Evolutionary conservation across 345 rosid species (phyloP).

Genomic region (Rhodamnia rubescens): DNA sequence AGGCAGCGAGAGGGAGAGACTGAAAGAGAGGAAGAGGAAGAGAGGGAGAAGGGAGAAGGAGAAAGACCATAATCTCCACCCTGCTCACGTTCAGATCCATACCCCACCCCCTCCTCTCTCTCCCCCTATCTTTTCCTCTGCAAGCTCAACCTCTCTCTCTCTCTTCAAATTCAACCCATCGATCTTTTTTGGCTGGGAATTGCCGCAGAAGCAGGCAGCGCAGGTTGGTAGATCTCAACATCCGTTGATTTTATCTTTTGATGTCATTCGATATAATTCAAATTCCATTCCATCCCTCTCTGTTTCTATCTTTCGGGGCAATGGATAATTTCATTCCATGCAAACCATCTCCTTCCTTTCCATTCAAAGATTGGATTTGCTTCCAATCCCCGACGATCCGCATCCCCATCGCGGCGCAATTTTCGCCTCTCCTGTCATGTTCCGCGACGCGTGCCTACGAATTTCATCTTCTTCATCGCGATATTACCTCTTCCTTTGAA

Average conservation of each 20-base stretch:
- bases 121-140: not conserved
- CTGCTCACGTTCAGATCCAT: not conserved
- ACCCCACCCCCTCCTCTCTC: not conserved
- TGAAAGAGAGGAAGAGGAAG: not conserved
- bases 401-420: not conserved
- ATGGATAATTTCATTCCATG: not conserved
- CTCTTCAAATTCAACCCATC: not conserved
- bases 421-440: not conserved
- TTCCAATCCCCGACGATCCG: not conserved
- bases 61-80: not conserved
- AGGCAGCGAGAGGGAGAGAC: not conserved
- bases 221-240: not conserved
- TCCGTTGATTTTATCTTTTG: not conserved
- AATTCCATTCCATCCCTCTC: not conserved
- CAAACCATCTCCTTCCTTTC: not conserved
- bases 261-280: not conserved
- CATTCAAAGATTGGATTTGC: not conserved
- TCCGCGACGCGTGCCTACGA: not conserved
- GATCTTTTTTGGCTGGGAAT: not conserved
- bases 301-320: not conserved
- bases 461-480: not conserved
- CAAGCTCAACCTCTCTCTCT: not conserved
- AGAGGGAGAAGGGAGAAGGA: not conserved
- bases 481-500: not conserved
- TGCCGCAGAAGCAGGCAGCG: not conserved